phyloP scores from a whole-genome alignment of 2,329 filamentous ascomycete species.

The Alternaria panax region DNA sequence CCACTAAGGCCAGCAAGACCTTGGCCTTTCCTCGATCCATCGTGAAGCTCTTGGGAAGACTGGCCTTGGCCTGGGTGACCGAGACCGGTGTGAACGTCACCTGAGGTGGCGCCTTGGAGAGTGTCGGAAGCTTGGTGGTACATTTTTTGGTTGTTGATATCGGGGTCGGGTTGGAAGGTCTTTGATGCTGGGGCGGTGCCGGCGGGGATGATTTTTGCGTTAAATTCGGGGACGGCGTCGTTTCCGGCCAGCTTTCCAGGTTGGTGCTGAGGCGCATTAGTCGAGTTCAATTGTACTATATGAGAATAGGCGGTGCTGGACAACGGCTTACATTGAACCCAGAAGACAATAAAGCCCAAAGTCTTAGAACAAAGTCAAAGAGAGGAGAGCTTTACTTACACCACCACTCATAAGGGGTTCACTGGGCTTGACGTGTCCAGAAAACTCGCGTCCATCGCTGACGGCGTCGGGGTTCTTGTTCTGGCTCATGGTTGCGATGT shows the following conservation, averaged over 20 bases:
- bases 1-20: constrained; percentile 55
- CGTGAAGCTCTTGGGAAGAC: constrained; percentile 59
- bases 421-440: constrained; percentile 58
- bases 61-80: constrained; percentile 61
- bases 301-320: neutral
- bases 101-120: constrained; percentile 60
- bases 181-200: constrained; percentile 66
- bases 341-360: neutral
- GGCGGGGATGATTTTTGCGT: constrained; percentile 65
- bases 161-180: constrained; percentile 56
- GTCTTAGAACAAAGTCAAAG: neutral
- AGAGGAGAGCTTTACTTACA: constrained; percentile 51
- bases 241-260: constrained; percentile 66
- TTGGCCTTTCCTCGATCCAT: constrained; percentile 54
- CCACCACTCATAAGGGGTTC: constrained; percentile 63
- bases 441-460: constrained; percentile 62
- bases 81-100: constrained; percentile 61
- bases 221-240: constrained; percentile 68
- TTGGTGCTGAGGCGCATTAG: constrained; percentile 62
- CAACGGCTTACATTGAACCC: too few relatives aligned
- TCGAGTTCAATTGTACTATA: neutral
- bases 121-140: constrained; percentile 56
- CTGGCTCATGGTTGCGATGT: constrained; percentile 53
- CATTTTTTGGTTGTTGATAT: constrained; percentile 53
- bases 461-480: constrained; percentile 65